phyloP scores from a whole-genome alignment of 1,284 basidiomycete genomes.

The Peniophora sp. region DNA sequence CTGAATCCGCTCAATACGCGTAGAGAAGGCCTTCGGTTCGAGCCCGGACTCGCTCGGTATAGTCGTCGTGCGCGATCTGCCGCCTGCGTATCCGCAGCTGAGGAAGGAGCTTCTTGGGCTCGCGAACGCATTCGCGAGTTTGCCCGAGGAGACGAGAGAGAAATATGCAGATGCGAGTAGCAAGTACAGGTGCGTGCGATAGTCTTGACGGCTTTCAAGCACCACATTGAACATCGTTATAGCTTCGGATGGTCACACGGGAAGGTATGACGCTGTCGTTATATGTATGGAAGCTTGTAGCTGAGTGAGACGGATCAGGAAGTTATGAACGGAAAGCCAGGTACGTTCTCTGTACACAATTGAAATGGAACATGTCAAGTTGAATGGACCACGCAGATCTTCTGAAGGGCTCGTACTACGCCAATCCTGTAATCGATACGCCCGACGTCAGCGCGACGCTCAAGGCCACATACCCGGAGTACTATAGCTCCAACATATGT shows the following conservation, averaged over 20 bases:
- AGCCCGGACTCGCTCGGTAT: conserved; percentile 70
- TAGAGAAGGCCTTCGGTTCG: conserved; percentile 77
- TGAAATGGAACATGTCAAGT: neutral
- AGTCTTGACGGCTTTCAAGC: neutral
- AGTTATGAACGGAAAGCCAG: conserved; percentile 88
- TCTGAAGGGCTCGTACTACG: conserved; percentile 89
- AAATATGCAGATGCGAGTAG: conserved; percentile 61
- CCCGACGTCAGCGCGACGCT: conserved; percentile 51
- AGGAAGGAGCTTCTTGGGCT: conserved; percentile 67
- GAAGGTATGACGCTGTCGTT: conserved; percentile 41
- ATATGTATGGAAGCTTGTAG: conserved; percentile 2
- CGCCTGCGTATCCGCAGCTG: conserved; percentile 49
- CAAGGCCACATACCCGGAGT: conserved; percentile 61
- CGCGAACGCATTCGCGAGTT: conserved; percentile 65
- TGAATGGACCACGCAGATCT: conserved; percentile 39
- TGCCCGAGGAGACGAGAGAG: conserved; percentile 59
- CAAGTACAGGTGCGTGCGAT: conserved; percentile 53
- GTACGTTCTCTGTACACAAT: conserved; percentile 26
- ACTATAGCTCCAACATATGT: conserved; percentile 76
- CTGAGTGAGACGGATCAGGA: conserved; percentile 39
- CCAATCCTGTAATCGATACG: conserved; percentile 70
- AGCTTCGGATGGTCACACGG: conserved; percentile 94
- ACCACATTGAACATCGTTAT: conserved; percentile 1
- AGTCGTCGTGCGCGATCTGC: conserved; percentile 76
- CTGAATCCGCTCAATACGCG: neutral